phyloP scores from a whole-genome alignment of 768 basidiomycete species.

The Boletus pseudo-olivaceus region DNA sequence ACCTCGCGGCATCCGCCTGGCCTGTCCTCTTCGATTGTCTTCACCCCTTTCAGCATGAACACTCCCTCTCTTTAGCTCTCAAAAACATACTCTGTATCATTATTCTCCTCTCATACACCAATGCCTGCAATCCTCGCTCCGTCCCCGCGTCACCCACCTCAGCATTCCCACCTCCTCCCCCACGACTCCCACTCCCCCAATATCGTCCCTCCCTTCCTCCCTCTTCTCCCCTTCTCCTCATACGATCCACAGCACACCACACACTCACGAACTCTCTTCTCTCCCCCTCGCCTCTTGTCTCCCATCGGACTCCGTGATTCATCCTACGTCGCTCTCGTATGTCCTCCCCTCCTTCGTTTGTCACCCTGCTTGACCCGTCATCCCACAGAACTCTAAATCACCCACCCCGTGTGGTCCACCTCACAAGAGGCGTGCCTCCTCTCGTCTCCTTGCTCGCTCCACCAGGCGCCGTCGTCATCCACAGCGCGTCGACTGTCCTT shows the following conservation, averaged over 20 bases:
- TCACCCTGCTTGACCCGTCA: slow-evolving; percentile 5
- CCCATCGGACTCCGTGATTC: slow-evolving; percentile 36
- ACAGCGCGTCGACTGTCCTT: slow-evolving; percentile 38
- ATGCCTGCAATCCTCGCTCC: slow-evolving; percentile 46
- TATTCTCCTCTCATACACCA: slow-evolving; percentile 13
- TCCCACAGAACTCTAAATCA: slow-evolving; percentile 37
- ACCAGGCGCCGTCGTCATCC: slow-evolving; percentile 41
- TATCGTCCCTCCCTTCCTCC: slow-evolving; percentile 5
- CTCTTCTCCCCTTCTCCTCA: slow-evolving; percentile 6
- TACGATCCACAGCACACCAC: slow-evolving; percentile 18
- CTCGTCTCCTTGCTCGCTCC: slow-evolving; percentile 36
- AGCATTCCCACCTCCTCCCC: slow-evolving; percentile 9
- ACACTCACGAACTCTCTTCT: slow-evolving; percentile 19
- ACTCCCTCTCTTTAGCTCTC: slow-evolving; percentile 27
- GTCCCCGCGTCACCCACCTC: slow-evolving; percentile 33
- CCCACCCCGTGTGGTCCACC: slow-evolving; percentile 36
- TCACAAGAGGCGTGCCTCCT: slow-evolving; percentile 36
- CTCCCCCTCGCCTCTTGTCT: slow-evolving; percentile 36
- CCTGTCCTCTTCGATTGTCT: slow-evolving; percentile 18
- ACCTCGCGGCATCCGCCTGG: slow-evolving; percentile 22
- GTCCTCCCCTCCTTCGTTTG: slow-evolving; percentile 1
- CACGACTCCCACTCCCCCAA: not conserved
- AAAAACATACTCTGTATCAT: slow-evolving; percentile 30
- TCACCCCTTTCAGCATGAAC: slow-evolving; percentile 24
- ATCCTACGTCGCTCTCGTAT: slow-evolving; percentile 18